Conservation (phyloP, 1,284 basidiomycete genomes). For the Heterobasidion parviporum region DNA sequence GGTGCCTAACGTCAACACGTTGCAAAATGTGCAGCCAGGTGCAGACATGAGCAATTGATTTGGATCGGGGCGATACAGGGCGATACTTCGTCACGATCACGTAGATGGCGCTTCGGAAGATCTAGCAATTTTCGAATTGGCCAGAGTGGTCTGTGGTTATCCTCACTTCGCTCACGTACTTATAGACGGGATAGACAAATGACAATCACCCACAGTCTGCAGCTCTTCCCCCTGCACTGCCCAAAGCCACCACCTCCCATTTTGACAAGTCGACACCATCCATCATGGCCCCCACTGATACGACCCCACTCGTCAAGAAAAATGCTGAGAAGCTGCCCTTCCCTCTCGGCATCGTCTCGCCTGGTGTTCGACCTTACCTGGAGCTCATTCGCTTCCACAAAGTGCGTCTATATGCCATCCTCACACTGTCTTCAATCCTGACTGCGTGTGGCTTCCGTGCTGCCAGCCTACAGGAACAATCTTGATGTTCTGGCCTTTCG, state of each 20-base stretch:
- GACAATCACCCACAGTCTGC: background rate
- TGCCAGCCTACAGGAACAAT: constrained; percentile 41
- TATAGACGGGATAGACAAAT: background rate
- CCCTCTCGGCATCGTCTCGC: constrained; percentile 11
- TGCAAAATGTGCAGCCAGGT: no score
- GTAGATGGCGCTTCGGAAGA: no score
- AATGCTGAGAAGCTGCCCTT: constrained; percentile 10
- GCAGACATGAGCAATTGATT: no score
- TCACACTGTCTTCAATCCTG: background rate
- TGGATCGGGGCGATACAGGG: no score
- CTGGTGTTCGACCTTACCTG: constrained; percentile 29
- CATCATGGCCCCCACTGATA: constrained; percentile 5
- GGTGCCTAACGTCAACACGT: no score
- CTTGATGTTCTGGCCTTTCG: constrained; percentile 49
- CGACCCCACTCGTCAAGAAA: constrained; percentile 5
- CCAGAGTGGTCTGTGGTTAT: no score
- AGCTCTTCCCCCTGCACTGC: background rate
- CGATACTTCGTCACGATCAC: no score
- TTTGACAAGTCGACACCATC: background rate
- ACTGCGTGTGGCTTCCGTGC: background rate
- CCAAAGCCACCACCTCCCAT: background rate
- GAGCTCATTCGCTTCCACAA: constrained; percentile 45
- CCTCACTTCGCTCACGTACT: no score
- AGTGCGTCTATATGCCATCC: constrained; percentile 17
- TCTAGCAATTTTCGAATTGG: no score